Conservation (phyloP, 2,329 filamentous ascomycete genomes). For the Ceratocystis eucalypticola region DNA sequence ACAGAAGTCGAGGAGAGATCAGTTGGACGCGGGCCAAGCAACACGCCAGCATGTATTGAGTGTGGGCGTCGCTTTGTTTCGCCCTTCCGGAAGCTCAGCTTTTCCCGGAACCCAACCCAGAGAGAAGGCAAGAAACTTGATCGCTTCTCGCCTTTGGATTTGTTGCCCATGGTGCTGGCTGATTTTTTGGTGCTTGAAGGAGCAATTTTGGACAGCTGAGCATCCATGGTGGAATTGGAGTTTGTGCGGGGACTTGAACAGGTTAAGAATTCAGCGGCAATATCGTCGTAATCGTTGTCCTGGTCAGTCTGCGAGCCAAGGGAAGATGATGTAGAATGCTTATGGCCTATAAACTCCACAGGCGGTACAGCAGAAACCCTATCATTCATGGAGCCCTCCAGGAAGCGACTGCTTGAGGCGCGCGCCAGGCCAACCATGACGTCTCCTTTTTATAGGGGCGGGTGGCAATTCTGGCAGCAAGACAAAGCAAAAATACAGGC, state of each 20-base stretch:
- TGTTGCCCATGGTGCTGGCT: constrained; percentile 14
- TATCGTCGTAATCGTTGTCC: constrained; percentile 21
- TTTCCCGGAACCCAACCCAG: constrained; percentile 25
- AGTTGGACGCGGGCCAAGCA: not conserved
- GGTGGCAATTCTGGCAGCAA: not conserved
- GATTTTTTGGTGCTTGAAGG: constrained; percentile 8
- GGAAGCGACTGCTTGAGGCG: constrained; percentile 43
- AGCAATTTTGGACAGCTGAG: constrained; percentile 7
- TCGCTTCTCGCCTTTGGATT: constrained; percentile 17
- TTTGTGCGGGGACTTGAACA: constrained; percentile 16
- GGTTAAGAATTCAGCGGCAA: constrained; percentile 20
- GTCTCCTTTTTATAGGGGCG: constrained; percentile 5
- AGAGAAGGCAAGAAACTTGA: constrained; percentile 20
- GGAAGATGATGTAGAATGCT: constrained; percentile 5
- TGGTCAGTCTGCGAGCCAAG: constrained; percentile 23
- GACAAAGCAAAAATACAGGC: not conserved
- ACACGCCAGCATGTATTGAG: constrained; percentile 15
- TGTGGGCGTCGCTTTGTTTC: constrained; percentile 15
- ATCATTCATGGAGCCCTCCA: constrained; percentile 81
- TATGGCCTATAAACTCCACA: constrained; percentile 44
- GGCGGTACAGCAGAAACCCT: constrained; percentile 59
- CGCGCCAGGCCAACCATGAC: constrained; percentile 17
- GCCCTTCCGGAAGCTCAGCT: constrained; percentile 22
- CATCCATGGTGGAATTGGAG: constrained; percentile 1
- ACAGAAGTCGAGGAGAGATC: not conserved